Base-by-base conservation (phyloP, 768 basidiomycete species). In the Daedaleopsis sinensis region DNA sequence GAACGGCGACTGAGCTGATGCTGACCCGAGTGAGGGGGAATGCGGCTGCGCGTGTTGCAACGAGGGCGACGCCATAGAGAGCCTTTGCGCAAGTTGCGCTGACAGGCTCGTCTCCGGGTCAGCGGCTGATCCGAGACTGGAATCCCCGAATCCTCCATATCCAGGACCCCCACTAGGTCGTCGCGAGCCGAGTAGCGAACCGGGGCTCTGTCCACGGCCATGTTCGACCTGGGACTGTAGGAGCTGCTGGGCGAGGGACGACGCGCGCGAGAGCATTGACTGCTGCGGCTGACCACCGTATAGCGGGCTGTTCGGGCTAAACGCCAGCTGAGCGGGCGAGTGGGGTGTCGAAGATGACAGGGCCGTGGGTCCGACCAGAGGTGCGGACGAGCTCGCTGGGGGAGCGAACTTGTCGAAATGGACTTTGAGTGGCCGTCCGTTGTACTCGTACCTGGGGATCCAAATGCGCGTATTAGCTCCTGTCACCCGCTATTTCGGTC, bases 391-490 rank as follows among this genome's bases (percentile, higher is more conserved):
- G 46, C 54, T 64, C 32, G 67, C 61, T 1, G 84, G 71, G 6
- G 73, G 67, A 2, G 84, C 79, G 71, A 88, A 94, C 73, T 90
- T 91, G 80, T 98, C 96, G 70, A 88, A 91, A 71, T 94, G 91
- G 12, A 98, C 96, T 71, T 95, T 95, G 44, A 98, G 81, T 10
- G 81, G 78, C 27, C 94, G 87, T 5, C 94, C 94, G 69, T 92
- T 92, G 68, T 90, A 92, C 65, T 97, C 95, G 68, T 87, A 92
- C 35, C 94, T 96, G 39, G 23, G n/a, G 24, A 19, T 36, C 18
- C 21, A 21, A 23, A n/a, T n/a, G 44, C 15, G 44, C n/a, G 19
- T 13, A 52, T 62, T 38, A 64, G 60, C 53, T 27, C 35, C 57
- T 18, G 44, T 19, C 18, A 58, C 36, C 58, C 24, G 7, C 54